Base-by-base conservation (phyloP, 1,139 yeast genomes). In the Yamadazyma oceani region DNA sequence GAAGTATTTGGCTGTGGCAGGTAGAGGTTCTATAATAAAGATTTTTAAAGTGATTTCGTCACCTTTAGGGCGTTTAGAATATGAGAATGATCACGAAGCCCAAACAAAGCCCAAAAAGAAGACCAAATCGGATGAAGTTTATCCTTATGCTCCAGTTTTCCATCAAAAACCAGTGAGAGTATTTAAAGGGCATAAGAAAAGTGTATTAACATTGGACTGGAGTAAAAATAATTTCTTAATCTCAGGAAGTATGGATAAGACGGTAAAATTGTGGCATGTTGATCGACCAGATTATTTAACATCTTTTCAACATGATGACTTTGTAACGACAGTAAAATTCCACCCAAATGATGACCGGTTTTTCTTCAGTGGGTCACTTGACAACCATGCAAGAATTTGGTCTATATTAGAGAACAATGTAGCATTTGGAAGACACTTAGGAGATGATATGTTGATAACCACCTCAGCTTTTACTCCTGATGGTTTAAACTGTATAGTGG, bases 271-370 rank as follows among this genome's bases (percentile, higher is more conserved):
- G 34, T 90, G 97, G 97, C 95, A 90, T 57, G 75, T 84, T 10
- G 87, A 85, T 32, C 68, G 90, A 34, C 63, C 63, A 2, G 73
- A 69, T 13, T 80, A 88, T 40, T 64, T 90, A 24, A 76, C 84
- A 38, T 71, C 82, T 1, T 89, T 86, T 54, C 58, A 62, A 19
- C 94, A 88, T 53, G 76, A 80, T 23, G 96, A 88, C 58, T 85
- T 87, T 58, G 96, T 88, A 4, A 85, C 96, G 0, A 71, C 85
- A 12, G 87, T 86, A 4, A 77, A 76, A 36, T 90, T 90, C 57
- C 96, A 88, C 53, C 95, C 95, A 1, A 68, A 67, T 2, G 97
- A 90, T 61, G 97, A 90, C 55, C 65, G 97, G 26, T 90, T 89
- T 55, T 88, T 90, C 57, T 60, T 85, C 3, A 82, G 90, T 45